These are phyloP conservation scores for Erodium trifolium DNA, from an alignment of 441 rosid species.

Conservation along the genomic window DNA sequence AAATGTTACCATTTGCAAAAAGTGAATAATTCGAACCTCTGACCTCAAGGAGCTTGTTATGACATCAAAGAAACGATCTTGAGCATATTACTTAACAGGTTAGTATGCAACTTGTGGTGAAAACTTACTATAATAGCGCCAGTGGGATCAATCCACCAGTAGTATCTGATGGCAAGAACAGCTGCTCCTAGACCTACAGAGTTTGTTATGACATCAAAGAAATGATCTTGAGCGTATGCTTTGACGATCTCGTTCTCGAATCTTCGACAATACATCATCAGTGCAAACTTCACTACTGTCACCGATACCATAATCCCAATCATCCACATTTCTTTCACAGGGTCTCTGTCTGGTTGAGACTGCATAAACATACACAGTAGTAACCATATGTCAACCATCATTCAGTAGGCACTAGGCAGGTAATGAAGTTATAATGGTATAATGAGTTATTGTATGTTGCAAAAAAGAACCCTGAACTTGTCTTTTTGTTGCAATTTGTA, in stretches of 20 bases:
- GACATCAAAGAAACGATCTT: no score
- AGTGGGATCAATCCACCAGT: conserved; percentile 67
- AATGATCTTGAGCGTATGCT: conserved; percentile 65
- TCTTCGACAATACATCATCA: conserved; percentile 49
- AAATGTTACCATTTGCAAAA: no score
- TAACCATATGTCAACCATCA: not conserved
- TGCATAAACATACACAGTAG: conserved; percentile 16
- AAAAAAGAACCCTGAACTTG: no score
- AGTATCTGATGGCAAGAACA: conserved; percentile 44
- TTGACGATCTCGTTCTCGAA: conserved; percentile 53
- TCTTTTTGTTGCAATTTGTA: no score
- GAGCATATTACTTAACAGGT: no score
- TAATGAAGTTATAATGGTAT: not conserved
- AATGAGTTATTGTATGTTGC: no score
- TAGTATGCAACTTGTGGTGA: not conserved
- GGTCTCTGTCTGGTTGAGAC: conserved; percentile 45
- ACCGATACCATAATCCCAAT: conserved; percentile 61
- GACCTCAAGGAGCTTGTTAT: no score
- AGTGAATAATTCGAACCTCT: no score
- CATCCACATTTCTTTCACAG: conserved; percentile 62
- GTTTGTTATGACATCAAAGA: conserved; percentile 64
- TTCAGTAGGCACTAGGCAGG: not conserved
- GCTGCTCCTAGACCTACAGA: conserved; percentile 55
- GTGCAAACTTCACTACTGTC: conserved; percentile 40
- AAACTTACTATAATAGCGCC: conserved; percentile 55